Evolutionary conservation across 306 rosid genomes (phyloP).

Genomic region (Citrullus colocynthis): DNA sequence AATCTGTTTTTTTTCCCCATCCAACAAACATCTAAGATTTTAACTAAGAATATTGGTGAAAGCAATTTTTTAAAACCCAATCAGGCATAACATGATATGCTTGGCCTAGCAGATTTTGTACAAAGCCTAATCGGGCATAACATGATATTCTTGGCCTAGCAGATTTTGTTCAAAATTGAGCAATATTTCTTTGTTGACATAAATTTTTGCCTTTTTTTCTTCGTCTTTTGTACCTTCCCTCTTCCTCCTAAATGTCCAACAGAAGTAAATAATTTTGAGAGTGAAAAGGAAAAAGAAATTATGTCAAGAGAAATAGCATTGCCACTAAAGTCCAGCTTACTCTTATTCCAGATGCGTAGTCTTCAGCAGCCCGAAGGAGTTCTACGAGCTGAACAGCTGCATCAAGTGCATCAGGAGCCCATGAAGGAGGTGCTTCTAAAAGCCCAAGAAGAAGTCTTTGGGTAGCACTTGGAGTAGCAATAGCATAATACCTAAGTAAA

Average conservation of each 20-base stretch:
- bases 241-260: neutral
- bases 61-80: neutral
- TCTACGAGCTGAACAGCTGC: constrained; percentile 99
- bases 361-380: constrained; percentile 99
- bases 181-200: neutral
- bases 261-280: neutral
- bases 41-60: neutral
- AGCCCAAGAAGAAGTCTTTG: constrained; percentile 98
- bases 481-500: constrained; percentile 73
- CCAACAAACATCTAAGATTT: neutral
- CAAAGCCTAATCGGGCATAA: neutral
- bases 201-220: neutral
- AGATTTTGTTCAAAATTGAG: neutral
- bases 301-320: neutral
- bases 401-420: constrained; percentile 99
- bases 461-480: constrained; percentile 99
- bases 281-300: neutral
- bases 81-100: neutral
- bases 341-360: constrained; percentile 93
- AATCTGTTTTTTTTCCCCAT: neutral
- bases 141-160: neutral
- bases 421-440: constrained; percentile 96
- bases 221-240: neutral
- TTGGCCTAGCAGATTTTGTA: neutral
- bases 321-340: constrained; percentile 31